A percentile compares a stretch with the other conserved stretches of the same genome.
phyloP scores from a whole-genome alignment of 2,329 filamentous ascomycete species.

The Diaporthe citriasiana region DNA sequence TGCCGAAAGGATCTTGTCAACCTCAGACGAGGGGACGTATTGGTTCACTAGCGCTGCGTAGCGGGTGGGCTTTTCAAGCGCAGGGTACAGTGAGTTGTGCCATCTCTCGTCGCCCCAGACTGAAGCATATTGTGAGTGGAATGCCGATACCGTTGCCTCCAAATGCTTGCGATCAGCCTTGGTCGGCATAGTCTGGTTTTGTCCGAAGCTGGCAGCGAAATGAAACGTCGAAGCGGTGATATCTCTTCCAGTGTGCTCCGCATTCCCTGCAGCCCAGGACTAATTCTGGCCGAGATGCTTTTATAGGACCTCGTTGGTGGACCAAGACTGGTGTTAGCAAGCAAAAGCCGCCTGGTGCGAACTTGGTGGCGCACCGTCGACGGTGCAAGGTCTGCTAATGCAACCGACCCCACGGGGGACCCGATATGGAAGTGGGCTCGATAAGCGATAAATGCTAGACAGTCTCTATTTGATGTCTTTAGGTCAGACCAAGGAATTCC shows the following conservation, averaged over 20 bases:
- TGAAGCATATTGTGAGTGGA: slow-evolving; percentile 47
- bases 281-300: too few relatives aligned
- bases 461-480: not conserved
- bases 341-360: not conserved
- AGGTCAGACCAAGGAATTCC: not conserved
- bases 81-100: slow-evolving; percentile 47
- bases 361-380: slow-evolving; percentile 5
- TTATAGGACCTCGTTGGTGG: not conserved
- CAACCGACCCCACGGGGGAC: too few relatives aligned
- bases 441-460: not conserved
- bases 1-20: slow-evolving; percentile 43
- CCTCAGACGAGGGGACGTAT: slow-evolving; percentile 41
- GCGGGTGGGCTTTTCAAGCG: slow-evolving; percentile 47
- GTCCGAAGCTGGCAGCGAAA: not conserved
- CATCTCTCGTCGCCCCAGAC: slow-evolving; percentile 48
- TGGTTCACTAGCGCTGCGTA: slow-evolving; percentile 49
- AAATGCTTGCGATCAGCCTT: slow-evolving; percentile 40
- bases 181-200: slow-evolving; percentile 25
- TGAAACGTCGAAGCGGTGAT: not conserved
- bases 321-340: not conserved
- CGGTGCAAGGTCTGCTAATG: not conserved
- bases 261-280: not conserved
- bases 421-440: too few relatives aligned
- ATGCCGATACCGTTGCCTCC: slow-evolving; percentile 38
- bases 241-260: not conserved